Conservation (phyloP, 192 early-diverging fungal genomes). For the Coemansia sp. region DNA sequence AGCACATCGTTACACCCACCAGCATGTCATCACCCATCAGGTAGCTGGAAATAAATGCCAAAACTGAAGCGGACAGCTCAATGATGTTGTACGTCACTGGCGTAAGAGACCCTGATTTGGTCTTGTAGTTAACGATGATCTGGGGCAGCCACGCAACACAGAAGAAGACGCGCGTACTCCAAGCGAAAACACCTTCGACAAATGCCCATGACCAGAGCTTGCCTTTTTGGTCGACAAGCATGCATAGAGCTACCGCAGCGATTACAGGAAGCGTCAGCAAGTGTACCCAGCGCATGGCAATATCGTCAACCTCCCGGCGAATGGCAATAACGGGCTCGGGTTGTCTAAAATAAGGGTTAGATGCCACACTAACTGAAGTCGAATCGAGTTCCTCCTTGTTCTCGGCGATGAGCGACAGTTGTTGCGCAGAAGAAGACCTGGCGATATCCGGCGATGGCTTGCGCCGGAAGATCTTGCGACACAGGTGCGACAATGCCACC, state of each 20-base stretch:
- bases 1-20: not conserved
- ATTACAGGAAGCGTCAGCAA: slow-evolving; percentile 3
- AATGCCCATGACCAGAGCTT: slow-evolving; percentile 6
- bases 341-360: slow-evolving; percentile 6
- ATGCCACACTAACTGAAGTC: not conserved
- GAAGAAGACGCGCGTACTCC: not conserved
- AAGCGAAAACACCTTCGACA: not conserved
- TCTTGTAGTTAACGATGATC: slow-evolving; percentile 7
- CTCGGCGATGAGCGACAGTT: not conserved
- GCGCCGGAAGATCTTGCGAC: slow-evolving; percentile 2
- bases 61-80: not conserved
- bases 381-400: not conserved
- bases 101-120: slow-evolving; percentile 5
- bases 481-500: not conserved
- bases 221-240: not conserved
- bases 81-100: not conserved
- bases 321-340: slow-evolving; percentile 8
- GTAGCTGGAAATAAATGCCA: not conserved
- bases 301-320: slow-evolving; percentile 6
- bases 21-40: not conserved
- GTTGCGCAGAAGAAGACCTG: not conserved
- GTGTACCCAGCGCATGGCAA: slow-evolving; percentile 9
- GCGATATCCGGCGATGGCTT: not conserved
- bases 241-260: not conserved
- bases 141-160: slow-evolving; percentile 11